Evolutionary conservation across 1,284 basidiomycete species (phyloP), one percentile per base, ranked within the genome.

Genomic region (Earliella scabrosa): DNA sequence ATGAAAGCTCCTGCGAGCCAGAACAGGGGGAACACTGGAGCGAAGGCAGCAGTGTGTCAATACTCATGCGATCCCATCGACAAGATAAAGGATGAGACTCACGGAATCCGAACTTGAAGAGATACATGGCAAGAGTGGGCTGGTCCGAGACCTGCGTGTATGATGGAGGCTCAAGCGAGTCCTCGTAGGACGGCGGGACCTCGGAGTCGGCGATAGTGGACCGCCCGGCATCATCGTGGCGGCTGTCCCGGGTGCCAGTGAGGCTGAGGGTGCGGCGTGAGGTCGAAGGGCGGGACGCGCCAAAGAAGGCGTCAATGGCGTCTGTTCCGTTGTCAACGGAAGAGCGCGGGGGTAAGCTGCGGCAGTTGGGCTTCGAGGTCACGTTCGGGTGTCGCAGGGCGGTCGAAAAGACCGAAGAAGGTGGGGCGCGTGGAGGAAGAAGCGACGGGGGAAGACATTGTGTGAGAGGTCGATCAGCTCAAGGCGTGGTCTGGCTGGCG

Each of bases 11-110:
- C 77, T 4, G 75, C 60, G 8, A 70, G 60, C 77, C 78, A 78
- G 62, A 79, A 78, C 21, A 75, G 56, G 5, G 76, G 77, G 63
- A 77, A 79, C 51, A 79, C 77, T 78, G 39, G 6, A 13, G 13
- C 13, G 21, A 26, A 21, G 21, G 26, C 47, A 9, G 50, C 16
- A 26, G 11, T n/a, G 9, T 38, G 39, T 47, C n/a, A 44, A 35
- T 23, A n/a, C 13, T 10, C 9, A 36, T 14, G 2, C 26, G 23
- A 26, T n/a, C n/a, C n/a, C n/a, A n/a, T n/a, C 6, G 1, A 13
- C 10, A n/a, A 31, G 13, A 39, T 3, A 41, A 29, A 18, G 23
- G 9, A 27, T 39, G 35, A 27, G 23, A 64, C 69, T 63, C 51
- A 71, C 69, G 54, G 63, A 69, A 71, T 26, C 71, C 71, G 43